Base-by-base conservation (phyloP, 1,139 yeast genomes). In the Kazachstania sp. region DNA sequence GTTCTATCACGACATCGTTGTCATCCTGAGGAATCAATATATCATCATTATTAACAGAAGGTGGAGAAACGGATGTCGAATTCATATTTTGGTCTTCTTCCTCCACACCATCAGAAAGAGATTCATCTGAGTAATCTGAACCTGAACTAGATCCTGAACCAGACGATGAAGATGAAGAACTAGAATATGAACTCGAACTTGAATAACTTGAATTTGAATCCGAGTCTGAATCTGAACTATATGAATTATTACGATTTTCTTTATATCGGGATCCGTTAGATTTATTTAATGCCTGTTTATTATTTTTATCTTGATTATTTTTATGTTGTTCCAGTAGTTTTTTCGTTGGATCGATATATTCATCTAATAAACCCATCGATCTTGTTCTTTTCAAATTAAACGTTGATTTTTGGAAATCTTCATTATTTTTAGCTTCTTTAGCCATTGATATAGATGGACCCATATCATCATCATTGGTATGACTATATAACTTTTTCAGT, bases 361-460 rank as follows among this genome's bases (percentile, higher is more conserved):
- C 86, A 60, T 85, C 95, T 55, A 87, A 71, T 20, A 86, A 65
- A 1, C 95, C 95, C 32, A 46, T 20, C 11, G 90, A 82, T 57
- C 88, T 73, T 20, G 95, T 86, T 58, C 95, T 69, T 59, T 84
- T 86, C 59, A 86, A 69, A 55, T 79, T 79, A 65, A 82, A 86
- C 2, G 92, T 76, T n/a, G 86, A 77, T 51, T 75, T 75, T 51
- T 78, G 75, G 59, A 86, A 85, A 62, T 83, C 83, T 47, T 74
- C 77, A 49, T 81, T 86, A 62, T 80, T 81, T 44, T 74, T 71
- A 15, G 90, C 87, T 49, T 81, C 83, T 28, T 84, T 77, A 49
- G 72, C 72, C 53, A 62, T 64, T 9, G 72, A 68, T 1, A 55
- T 53, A 26, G 54, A 49, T 8, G 61, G 57, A 8, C 46, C 46